Percentiles rank a stretch among this genome's conserved stretches.
Conservation (phyloP, 78 protist species). For the Anaeramoeba flamelloides region DNA sequence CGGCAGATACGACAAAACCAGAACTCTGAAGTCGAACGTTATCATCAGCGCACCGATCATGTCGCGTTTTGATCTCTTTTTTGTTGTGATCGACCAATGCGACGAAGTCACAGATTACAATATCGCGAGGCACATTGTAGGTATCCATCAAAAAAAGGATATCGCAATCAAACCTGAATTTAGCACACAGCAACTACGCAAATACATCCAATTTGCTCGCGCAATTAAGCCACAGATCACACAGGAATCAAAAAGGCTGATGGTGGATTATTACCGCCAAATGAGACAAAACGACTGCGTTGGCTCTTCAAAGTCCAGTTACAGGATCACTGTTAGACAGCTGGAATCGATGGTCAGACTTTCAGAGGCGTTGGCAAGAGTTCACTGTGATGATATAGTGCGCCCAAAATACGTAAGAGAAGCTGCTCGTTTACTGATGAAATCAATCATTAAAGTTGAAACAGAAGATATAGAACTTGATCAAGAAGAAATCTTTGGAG, state of each 20-base stretch:
- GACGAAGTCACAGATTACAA: slow-evolving; percentile 50
- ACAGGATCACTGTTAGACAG: slow-evolving; percentile 89
- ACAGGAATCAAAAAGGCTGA: background rate
- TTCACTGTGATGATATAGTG: slow-evolving; percentile 29
- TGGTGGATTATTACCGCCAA: slow-evolving; percentile 6
- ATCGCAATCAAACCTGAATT: slow-evolving; percentile 23
- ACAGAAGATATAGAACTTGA: background rate
- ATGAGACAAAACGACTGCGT: slow-evolving; percentile 10
- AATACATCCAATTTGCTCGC: slow-evolving; percentile 59
- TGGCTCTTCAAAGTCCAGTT: background rate
- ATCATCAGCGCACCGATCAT: slow-evolving; percentile 81
- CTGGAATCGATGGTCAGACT: slow-evolving; percentile 88
- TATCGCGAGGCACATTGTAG: slow-evolving; percentile 84
- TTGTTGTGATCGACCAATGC: slow-evolving; percentile 76
- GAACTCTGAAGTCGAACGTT: slow-evolving; percentile 47
- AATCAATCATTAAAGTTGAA: background rate
- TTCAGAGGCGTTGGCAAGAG: slow-evolving; percentile 70
- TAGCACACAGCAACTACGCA: slow-evolving; percentile 44
- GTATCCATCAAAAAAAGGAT: slow-evolving; percentile 45
- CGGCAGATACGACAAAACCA: slow-evolving; percentile 57
- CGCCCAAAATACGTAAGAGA: background rate
- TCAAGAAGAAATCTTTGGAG: background rate
- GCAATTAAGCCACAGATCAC: slow-evolving; percentile 56
- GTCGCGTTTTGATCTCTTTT: slow-evolving; percentile 97
- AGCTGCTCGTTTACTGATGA: background rate